These are phyloP conservation scores for Harringtonia aguacate DNA, from an alignment of 2,329 filamentous ascomycete genomes.

Conservation along the genomic window DNA sequence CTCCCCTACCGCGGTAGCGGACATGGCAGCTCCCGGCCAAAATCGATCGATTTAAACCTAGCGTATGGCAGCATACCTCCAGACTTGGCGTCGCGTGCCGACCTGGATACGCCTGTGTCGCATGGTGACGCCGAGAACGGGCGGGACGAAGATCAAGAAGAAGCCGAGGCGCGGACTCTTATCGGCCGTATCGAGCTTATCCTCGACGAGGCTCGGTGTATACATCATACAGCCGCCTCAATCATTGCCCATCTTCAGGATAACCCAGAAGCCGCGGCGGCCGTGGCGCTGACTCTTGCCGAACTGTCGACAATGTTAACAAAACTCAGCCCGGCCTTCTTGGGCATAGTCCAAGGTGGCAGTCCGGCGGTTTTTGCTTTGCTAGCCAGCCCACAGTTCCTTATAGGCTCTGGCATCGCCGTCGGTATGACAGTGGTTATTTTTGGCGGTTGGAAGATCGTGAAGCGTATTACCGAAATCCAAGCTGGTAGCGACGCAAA, in stretches of 20 bases:
- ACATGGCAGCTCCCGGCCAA: constrained; percentile 11
- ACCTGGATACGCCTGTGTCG: constrained; percentile 25
- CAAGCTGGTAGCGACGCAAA: constrained; percentile 10
- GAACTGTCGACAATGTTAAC: constrained; percentile 75
- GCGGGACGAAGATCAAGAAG: constrained; percentile 48
- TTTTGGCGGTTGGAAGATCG: constrained; percentile 93
- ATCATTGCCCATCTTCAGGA: constrained; percentile 68
- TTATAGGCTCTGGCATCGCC: constrained; percentile 81
- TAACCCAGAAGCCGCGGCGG: constrained; percentile 78
- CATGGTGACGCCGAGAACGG: constrained; percentile 15
- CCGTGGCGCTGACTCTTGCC: constrained; percentile 83
- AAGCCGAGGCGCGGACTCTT: constrained; percentile 37
- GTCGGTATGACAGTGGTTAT: constrained; percentile 92
- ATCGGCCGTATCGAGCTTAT: constrained; percentile 66
- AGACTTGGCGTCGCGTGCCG: constrained; percentile 42
- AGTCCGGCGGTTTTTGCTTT: constrained; percentile 82
- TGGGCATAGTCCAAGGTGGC: constrained; percentile 64
- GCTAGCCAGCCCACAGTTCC: constrained; percentile 81
- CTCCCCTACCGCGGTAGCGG: not conserved
- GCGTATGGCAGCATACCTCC: constrained; percentile 80
- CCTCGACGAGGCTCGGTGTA: constrained; percentile 77
- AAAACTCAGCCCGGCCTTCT: constrained; percentile 75
- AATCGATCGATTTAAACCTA: constrained; percentile 76
- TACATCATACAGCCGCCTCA: constrained; percentile 71
- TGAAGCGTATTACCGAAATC: constrained; percentile 63